Conservation (phyloP, 2,329 filamentous ascomycete species). For the Xylaria sp. region DNA sequence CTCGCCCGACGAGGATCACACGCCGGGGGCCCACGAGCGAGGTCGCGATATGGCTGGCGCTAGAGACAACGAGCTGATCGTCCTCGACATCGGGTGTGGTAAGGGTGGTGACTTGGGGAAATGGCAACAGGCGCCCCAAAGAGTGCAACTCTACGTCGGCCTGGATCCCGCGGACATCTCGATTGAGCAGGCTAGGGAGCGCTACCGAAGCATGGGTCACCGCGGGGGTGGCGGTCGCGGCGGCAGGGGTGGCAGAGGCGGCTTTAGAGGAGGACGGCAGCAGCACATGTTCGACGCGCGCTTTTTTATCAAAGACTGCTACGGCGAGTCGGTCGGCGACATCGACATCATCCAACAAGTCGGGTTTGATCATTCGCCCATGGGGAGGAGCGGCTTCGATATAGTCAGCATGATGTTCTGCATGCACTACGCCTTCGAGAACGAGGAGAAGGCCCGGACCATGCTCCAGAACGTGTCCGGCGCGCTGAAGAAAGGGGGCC, state of each 20-base stretch:
- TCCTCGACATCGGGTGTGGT: constrained; percentile 93
- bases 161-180: constrained; percentile 91
- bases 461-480: constrained; percentile 95
- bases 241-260: constrained; percentile 46
- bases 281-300: constrained; percentile 77
- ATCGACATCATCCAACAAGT: constrained; percentile 82
- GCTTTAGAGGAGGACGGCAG: constrained; percentile 48
- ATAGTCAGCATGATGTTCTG: constrained; percentile 99
- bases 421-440: constrained; percentile 98
- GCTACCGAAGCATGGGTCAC: constrained; percentile 73
- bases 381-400: constrained; percentile 84
- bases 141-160: constrained; percentile 90
- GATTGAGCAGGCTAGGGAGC: constrained; percentile 85
- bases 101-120: constrained; percentile 96
- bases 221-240: constrained; percentile 57
- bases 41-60: constrained; percentile 45
- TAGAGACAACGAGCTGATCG: constrained; percentile 66
- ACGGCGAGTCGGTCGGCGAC: constrained; percentile 79
- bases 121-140: constrained; percentile 92
- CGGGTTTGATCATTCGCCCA: constrained; percentile 78
- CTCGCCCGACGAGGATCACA: constrained; percentile 76
- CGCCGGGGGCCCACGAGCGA: constrained; percentile 60
- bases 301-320: constrained; percentile 92
- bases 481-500: constrained; percentile 87
- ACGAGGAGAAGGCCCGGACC: constrained; percentile 81